Evolutionary conservation across 2,329 filamentous ascomycete species (phyloP), one percentile per base, ranked within the genome.

Genomic region (Paraphaeosphaeria minitans): DNA sequence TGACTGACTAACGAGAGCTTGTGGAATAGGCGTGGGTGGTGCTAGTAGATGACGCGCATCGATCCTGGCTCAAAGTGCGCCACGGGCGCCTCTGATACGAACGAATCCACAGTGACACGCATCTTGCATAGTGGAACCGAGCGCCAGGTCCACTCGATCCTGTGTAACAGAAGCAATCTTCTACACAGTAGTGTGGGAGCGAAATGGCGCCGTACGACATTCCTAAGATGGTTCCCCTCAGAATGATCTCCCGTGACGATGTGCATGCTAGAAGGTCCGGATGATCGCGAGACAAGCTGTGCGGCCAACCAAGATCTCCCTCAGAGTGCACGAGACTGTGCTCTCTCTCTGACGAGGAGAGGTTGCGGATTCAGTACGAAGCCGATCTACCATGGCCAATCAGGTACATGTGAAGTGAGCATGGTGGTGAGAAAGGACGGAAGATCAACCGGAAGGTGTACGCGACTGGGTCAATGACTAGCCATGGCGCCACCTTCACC

Each of bases 51-150:
- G 69, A 73, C 68, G 72, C 72, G 66, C 73, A 73, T 66, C 55
- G 52, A 59, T 67, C 68, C 66, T 57, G 59, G 62, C 63, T 65
- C 60, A 64, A 63, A 63, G 61, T 59, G 64, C 71, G 73, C 73
- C 72, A 72, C 66, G 51, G 58, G 61, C 70, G 68, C 71, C 70
- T 54, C 62, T 66, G 59, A 67, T 67, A 71, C 60, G 50, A 57
- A 63, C 59, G 57, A 63, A 55, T 66, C 66, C 62, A 68, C 57
- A 57, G 74, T 74, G 55, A 65, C 62, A 75, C 69, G 57, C 66
- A 75, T 76, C 74, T 75, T 67, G 73, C 72, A 76, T 73, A 62
- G 55, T 75, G 71, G 65, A 67, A 74, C 74, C 74, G 68, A 61
- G 63, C 60, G 62, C 67, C 72, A 74, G 72, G 70, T 73, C 65